phyloP scores from a whole-genome alignment of 495 filamentous ascomycete species.

The Neurospora discreta region DNA sequence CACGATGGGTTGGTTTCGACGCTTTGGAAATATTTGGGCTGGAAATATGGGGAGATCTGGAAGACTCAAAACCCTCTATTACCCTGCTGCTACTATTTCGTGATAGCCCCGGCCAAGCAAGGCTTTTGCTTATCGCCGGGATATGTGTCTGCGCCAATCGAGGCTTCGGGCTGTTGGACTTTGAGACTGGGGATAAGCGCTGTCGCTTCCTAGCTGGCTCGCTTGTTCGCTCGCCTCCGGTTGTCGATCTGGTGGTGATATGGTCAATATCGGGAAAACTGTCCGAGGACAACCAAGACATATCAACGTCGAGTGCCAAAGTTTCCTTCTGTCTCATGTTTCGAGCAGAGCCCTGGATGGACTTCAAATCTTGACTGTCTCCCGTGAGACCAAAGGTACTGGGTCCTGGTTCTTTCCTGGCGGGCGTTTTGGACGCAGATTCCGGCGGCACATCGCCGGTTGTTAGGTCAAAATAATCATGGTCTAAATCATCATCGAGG shows the following conservation, averaged over 20 bases:
- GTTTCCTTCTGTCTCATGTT: neutral
- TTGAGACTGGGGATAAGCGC: neutral
- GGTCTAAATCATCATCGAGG: neutral
- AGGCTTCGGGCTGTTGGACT: neutral
- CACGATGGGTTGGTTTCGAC: neutral
- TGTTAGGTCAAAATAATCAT: neutral
- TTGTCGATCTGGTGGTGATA: neutral
- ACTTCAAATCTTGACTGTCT: neutral
- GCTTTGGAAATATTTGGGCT: neutral
- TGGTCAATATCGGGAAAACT: neutral
- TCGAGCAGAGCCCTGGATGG: neutral
- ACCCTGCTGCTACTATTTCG: conserved; percentile 5
- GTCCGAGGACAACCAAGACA: neutral
- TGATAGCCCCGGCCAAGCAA: neutral
- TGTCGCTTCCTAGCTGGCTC: neutral
- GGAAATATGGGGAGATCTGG: conserved; percentile 11
- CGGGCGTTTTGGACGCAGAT: neutral
- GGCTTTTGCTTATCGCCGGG: neutral
- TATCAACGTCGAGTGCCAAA: neutral
- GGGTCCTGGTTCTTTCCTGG: neutral
- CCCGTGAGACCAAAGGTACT: neutral
- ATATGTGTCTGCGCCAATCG: neutral
- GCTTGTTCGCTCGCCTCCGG: neutral
- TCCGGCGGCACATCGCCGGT: neutral
- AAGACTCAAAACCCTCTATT: conserved; percentile 9